Evolutionary conservation across 768 basidiomycete species (phyloP), one percentile per base, ranked within the genome.

Genomic region (Strobilomyces confusus): DNA sequence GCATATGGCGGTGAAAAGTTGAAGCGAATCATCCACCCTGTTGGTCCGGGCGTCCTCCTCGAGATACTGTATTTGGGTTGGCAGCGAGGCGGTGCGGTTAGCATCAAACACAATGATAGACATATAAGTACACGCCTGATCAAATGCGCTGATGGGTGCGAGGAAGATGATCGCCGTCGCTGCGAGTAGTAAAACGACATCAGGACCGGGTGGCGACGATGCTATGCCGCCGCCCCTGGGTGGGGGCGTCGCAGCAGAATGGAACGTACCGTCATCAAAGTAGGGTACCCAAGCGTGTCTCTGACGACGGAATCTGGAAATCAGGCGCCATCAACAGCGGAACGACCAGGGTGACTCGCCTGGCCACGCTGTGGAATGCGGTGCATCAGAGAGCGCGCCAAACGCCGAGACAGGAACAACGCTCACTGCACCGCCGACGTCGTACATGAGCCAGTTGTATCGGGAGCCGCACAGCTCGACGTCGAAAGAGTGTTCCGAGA

Each of bases 121-220:
- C 41, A 45, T 29, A n/a, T 20, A 42, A 43, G 51, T 17, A 37
- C 73, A 57, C 63, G 83, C 87, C 80, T 92, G 89, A 75, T 92
- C 89, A 65, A 89, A 92, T 37, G 90, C 90, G 62, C 87, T 88
- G 57, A 92, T 85, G 37, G 90, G 90, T 47, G 88, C 90, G 46
- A 92, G 73, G 69, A 92, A 92, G 68, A 92, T 92, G 64, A 92
- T 84, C 30, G 90, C 89, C 41, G 86, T 84, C 5, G 87, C 88
- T 90, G 63, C 44, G 32, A 52, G 52, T 9, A 45, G 34, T 1
- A 47, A 49, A 54, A 58, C 29, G 8, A 22, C 20, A 48, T 53
- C 44, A 62, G 52, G 19, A 15, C 40, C 52, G 37, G 52, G 52
- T 49, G 20, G 46, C 51, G n/a, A 57, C 50, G 7, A 54, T 53